A percentile compares a stretch with the other conserved stretches of the same genome.
phyloP scores from a whole-genome alignment of 2,329 filamentous ascomycete genomes.

The Monosporascus sp. region DNA sequence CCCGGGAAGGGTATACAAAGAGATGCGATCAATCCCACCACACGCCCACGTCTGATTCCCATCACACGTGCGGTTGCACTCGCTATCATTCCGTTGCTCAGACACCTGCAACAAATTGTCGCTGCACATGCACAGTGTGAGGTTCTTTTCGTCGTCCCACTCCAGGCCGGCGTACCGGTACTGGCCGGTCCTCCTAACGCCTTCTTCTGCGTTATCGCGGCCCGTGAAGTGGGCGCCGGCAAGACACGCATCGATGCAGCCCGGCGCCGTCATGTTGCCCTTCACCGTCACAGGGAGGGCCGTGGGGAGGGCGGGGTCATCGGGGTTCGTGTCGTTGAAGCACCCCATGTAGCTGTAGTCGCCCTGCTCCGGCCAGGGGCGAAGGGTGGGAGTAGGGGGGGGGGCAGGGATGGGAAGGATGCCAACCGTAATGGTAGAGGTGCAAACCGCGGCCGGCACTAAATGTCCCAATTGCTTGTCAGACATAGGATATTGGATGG shows the following conservation, averaged over 20 bases:
- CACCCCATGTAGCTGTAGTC: slow-evolving; percentile 50
- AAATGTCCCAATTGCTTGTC: no score
- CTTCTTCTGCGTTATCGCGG: slow-evolving; percentile 18
- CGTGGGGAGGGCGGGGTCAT: slow-evolving; percentile 38
- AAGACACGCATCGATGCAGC: slow-evolving; percentile 32
- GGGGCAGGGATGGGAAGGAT: neutral
- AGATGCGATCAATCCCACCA: neutral
- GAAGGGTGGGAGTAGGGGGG: neutral
- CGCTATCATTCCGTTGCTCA: slow-evolving; percentile 37
- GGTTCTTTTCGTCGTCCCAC: slow-evolving; percentile 39
- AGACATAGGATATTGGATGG: no score
- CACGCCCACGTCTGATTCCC: neutral
- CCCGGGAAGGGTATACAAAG: neutral
- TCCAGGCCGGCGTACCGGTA: slow-evolving; percentile 51
- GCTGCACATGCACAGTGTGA: slow-evolving; percentile 48
- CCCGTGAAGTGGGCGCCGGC: slow-evolving; percentile 36
- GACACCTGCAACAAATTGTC: slow-evolving; percentile 42
- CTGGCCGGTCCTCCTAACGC: slow-evolving; percentile 16
- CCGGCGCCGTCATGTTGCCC: slow-evolving; percentile 45
- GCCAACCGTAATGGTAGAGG: neutral
- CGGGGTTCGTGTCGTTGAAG: slow-evolving; percentile 47
- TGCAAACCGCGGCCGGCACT: neutral
- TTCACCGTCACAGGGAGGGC: slow-evolving; percentile 33
- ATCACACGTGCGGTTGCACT: slow-evolving; percentile 30
- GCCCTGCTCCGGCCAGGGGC: neutral